Conservation (phyloP, 257 asterid species). For the Jacaranda mimosifolia region DNA sequence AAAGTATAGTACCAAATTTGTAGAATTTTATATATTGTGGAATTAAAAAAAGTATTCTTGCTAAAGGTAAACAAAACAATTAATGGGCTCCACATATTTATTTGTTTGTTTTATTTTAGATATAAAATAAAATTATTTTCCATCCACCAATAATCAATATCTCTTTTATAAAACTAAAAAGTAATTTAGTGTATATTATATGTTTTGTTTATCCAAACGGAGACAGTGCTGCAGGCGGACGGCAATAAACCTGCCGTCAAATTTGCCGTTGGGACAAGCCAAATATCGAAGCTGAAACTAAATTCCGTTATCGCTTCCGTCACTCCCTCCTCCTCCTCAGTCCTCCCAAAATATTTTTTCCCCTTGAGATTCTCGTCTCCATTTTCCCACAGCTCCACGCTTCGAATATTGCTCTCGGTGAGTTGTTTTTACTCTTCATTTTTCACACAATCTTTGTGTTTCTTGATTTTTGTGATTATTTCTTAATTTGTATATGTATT, state of each 20-base stretch:
- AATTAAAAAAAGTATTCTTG: too few species aligned
- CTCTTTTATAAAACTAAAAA: not conserved
- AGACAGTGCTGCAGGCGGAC: not conserved
- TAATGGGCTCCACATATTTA: conserved; percentile 41
- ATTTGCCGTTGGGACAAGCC: conserved; percentile 19
- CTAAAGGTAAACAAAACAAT: not conserved
- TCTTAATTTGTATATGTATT: not conserved
- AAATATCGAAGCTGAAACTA: conserved; percentile 16
- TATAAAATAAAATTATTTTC: not conserved
- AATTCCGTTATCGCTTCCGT: conserved; percentile 36
- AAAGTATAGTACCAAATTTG: too few species aligned
- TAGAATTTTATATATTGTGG: too few species aligned
- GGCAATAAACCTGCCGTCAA: conserved; percentile 28
- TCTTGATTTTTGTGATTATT: not conserved
- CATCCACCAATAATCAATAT: conserved; percentile 4
- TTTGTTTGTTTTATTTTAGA: not conserved
- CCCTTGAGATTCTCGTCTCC: conserved; percentile 32
- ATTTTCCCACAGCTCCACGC: conserved; percentile 28
- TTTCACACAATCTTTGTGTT: conserved; percentile 12
- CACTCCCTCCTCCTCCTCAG: conserved; percentile 12
- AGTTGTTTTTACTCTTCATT: conserved; percentile 22
- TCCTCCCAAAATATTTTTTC: not conserved
- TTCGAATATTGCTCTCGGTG: conserved; percentile 31
- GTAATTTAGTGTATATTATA: not conserved
- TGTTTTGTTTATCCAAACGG: not conserved